Evolutionary conservation across 345 rosid genomes (phyloP), one percentile per base, ranked within the genome.

Genomic region (Salix suchowensis): DNA sequence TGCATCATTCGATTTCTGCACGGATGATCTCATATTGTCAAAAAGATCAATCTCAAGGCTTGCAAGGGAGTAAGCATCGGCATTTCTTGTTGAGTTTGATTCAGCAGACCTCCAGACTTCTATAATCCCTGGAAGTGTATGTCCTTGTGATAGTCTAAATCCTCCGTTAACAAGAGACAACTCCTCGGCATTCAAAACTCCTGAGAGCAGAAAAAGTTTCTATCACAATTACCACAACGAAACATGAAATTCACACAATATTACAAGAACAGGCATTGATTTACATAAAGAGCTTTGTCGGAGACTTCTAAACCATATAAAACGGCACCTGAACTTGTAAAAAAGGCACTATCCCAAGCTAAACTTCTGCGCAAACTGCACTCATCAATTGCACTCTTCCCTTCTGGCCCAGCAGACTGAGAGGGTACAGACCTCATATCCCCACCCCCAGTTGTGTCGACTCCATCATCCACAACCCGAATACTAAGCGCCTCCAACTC

Each of bases 281-380:
- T 4, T 15, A 24, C 19, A 14, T 1, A 24, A 2, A 26, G 39
- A 54, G 60, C 19, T 8, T 26, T n/a, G 19, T 3, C 44, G 30
- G 42, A 19, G 2, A 42, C 62, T 65, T 37, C 16, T 18, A 11
- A 50, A n/a, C 36, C 23, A 67, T 30, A 3, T 14, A n/a, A 58
- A 68, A 23, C 23, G 2, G 11, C 67, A 88, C 91, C 89, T 81
- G 81, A 77, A 70, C 76, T 84, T 9, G 86, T 81, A 21, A 87
- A 79, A 44, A 88, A 88, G 65, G 88, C 86, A 23, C 37, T 81
- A 72, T 88, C 91, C 90, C 90, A 88, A 61, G 91, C 83, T 70
- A 88, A 84, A 65, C 90, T 88, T 81, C 81, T 74, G 7, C 88
- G 84, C 40, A 58, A 7, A 52, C 61, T 70, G 61, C 77, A 74